Conservation (phyloP, 306 rosid genomes). For the Rosa chinensis region DNA sequence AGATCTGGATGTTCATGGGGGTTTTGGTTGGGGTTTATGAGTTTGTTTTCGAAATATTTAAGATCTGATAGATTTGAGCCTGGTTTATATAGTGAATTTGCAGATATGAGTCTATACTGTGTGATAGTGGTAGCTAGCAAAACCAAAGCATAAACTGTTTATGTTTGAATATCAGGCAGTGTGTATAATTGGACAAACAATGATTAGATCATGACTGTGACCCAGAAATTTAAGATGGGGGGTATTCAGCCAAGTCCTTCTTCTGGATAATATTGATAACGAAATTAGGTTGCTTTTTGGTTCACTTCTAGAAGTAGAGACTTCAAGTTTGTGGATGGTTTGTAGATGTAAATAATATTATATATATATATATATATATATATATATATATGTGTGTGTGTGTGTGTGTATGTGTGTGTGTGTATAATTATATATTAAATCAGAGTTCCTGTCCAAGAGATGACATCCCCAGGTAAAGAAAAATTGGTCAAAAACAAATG, state of each 20-base stretch:
- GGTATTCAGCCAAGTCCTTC: not conserved
- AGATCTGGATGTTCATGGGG: too few relatives aligned
- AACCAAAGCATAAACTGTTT: not conserved
- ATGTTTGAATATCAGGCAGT: not conserved
- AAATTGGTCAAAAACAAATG: not conserved
- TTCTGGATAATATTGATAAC: not conserved
- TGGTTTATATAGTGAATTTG: too few relatives aligned
- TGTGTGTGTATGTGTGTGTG: too few relatives aligned
- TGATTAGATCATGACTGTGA: not conserved
- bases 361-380: too few relatives aligned
- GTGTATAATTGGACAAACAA: not conserved
- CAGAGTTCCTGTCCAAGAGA: not conserved
- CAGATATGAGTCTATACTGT: too few relatives aligned
- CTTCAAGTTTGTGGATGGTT: not conserved
- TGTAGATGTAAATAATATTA: not conserved
- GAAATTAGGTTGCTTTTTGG: not conserved
- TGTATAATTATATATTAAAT: not conserved
- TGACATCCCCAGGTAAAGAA: not conserved
- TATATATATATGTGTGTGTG: too few relatives aligned
- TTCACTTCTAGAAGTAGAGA: conserved; percentile 7
- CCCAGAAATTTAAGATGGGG: not conserved
- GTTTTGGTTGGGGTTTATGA: too few relatives aligned
- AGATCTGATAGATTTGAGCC: too few relatives aligned
- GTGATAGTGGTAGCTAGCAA: not conserved
- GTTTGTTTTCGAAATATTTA: too few relatives aligned